Evolutionary conservation across 352 stramenopile genomes (phyloP), one percentile per base, ranked within the genome.

Genomic region (Pythium vanterpoolii): DNA sequence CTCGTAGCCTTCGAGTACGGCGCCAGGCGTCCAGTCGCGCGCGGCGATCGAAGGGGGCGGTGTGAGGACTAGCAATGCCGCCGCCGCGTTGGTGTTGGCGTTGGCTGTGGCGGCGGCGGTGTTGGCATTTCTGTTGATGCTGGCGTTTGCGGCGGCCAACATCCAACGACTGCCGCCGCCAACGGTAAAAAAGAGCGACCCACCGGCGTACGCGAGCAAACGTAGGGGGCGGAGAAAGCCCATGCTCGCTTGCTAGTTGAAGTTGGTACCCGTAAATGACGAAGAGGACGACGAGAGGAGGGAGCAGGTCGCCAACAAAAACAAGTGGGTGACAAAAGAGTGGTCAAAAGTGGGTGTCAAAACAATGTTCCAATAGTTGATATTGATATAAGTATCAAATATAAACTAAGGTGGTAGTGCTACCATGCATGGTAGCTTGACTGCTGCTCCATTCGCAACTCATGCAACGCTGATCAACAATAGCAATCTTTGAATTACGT

Each of bases 1-100:
- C 55, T 92, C 79, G 56, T 92, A 92, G 38, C 82, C 79, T 44
- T 79, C 59, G n/a, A 92, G 67, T 9, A 60, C 62, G 31, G 69
- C 38, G 5, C 82, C 82, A 9, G 76, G 70, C 26, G 33, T 33
- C 50, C 50, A 57, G 13, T 36, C 38, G 53, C 43, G 21, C 53
- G 48, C n/a, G 14, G 45, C 45, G 5, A 27, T 31, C 45, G 16
- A 13, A 26, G 9, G 26, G 5, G 26, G 16, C 18, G 27, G 14
- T 5, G 27, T 18, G 14, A 21, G 24, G 9, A 34, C 21, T 14
- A 26, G 27, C 9, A n/a, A 24, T n/a, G 39, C 39, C 39, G 39
- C 16, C 33, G 33, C 39, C 2, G 16, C 23, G 39, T 45, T 45
- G 16, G 39, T n/a, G 39, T 45, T 45, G 44, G 26, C 24, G 3